Percentiles rank a stretch among this genome's conserved stretches.
Conservation (phyloP, 768 basidiomycete species). For the Porphyrellus cyaneotinctus region DNA sequence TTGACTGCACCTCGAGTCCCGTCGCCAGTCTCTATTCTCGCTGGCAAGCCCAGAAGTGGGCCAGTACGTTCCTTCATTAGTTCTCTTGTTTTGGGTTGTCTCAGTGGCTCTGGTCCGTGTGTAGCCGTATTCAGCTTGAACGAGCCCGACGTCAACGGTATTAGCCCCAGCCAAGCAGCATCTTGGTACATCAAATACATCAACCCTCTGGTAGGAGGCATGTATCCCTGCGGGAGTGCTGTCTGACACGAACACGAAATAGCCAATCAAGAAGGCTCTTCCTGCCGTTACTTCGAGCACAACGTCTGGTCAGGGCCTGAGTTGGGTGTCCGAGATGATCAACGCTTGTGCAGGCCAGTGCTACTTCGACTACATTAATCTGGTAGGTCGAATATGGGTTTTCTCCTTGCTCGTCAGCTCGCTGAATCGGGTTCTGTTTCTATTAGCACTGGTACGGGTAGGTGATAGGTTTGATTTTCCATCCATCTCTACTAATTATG, state of each 20-base stretch:
- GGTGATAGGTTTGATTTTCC: not conserved
- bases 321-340: slow-evolving; percentile 35
- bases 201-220: slow-evolving; percentile 32
- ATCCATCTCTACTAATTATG: not conserved
- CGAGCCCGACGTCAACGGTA: slow-evolving; percentile 34
- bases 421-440: not conserved
- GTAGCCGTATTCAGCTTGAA: slow-evolving; percentile 36
- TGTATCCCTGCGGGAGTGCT: not conserved
- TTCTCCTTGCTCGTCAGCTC: not conserved
- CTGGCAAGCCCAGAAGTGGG: slow-evolving; percentile 31
- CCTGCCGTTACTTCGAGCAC: slow-evolving; percentile 36
- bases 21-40: slow-evolving; percentile 31
- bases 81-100: not conserved
- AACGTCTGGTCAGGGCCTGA: slow-evolving; percentile 31
- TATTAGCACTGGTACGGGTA: slow-evolving; percentile 32
- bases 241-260: not conserved
- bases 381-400: slow-evolving; percentile 17
- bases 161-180: slow-evolving; percentile 29
- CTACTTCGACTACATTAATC: slow-evolving; percentile 35
- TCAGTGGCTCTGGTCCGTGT: not conserved
- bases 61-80: slow-evolving; percentile 22
- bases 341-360: slow-evolving; percentile 33
- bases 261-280: slow-evolving; percentile 38
- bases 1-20: slow-evolving; percentile 36
- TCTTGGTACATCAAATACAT: slow-evolving; percentile 37